Percentiles rank a stretch among this genome's conserved stretches.
These are phyloP conservation scores for Nematocida displodere DNA, from an alignment of 371 early-diverging fungal species.

Conservation along the genomic window DNA sequence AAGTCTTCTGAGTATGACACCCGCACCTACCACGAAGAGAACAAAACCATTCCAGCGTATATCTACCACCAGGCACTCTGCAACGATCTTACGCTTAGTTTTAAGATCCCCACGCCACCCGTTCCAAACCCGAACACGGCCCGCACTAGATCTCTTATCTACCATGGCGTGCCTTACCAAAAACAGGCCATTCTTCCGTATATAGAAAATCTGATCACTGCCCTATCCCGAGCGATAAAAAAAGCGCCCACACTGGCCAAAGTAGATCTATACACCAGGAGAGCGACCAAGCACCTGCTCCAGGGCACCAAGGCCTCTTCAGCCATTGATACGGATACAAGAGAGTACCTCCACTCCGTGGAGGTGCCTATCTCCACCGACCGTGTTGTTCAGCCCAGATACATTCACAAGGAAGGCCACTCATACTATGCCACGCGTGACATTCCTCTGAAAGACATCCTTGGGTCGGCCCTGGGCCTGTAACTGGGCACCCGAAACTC, in stretches of 20 bases:
- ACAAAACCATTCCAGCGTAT: neutral
- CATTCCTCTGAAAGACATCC: slow-evolving; percentile 25
- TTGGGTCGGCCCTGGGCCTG: neutral
- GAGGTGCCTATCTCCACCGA: too few species aligned
- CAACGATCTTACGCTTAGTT: slow-evolving; percentile 7
- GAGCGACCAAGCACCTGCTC: too few species aligned
- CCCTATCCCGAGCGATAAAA: neutral
- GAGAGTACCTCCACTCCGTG: too few species aligned
- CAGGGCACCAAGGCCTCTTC: too few species aligned
- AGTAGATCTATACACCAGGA: neutral
- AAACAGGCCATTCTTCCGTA: neutral
- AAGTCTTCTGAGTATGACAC: neutral
- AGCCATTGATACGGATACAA: too few species aligned
- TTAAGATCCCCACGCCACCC: neutral
- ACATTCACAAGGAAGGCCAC: slow-evolving; percentile 46
- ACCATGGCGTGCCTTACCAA: neutral
- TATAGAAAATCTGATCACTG: neutral
- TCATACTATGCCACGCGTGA: slow-evolving; percentile 41
- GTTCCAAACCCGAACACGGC: slow-evolving; percentile 1
- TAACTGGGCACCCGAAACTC: neutral
- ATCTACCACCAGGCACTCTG: neutral
- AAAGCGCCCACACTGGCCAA: neutral
- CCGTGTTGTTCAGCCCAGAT: slow-evolving; percentile 16
- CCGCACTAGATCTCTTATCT: neutral
- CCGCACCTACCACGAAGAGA: neutral